Evolutionary conservation across 2,329 filamentous ascomycete species (phyloP).

Genomic region (Chaetomium olivaceum): DNA sequence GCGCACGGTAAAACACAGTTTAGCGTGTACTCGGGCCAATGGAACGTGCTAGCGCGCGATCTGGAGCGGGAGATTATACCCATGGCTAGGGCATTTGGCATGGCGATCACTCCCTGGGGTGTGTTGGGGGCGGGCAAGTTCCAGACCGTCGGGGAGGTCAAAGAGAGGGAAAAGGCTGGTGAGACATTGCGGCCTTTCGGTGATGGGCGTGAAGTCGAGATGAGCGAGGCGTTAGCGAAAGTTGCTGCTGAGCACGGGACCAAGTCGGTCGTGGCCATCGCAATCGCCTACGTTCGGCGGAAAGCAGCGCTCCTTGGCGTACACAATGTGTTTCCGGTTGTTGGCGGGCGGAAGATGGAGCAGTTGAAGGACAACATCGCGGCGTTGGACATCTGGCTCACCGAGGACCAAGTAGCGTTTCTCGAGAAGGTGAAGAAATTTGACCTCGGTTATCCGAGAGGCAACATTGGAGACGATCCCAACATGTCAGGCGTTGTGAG

Average conservation of each 20-base stretch:
- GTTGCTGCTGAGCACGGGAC: constrained; percentile 58
- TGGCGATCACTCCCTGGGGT: constrained; percentile 62
- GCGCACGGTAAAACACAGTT: constrained; percentile 70
- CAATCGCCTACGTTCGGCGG: constrained; percentile 52
- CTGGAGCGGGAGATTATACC: constrained; percentile 39
- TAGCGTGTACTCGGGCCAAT: constrained; percentile 67
- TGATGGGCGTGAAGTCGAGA: constrained; percentile 50
- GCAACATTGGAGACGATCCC: constrained; percentile 39
- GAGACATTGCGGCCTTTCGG: constrained; percentile 42
- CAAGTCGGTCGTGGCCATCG: constrained; percentile 59
- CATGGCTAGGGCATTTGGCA: constrained; percentile 44
- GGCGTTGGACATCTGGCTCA: constrained; percentile 52
- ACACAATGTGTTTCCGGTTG: constrained; percentile 53
- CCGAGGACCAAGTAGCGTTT: constrained; percentile 52
- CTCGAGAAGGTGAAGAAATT: constrained; percentile 57
- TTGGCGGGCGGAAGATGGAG: constrained; percentile 54
- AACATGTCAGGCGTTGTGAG: constrained; percentile 17
- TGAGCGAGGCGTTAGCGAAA: constrained; percentile 60
- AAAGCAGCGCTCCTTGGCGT: constrained; percentile 44
- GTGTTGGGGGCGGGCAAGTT: constrained; percentile 56
- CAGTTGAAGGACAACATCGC: constrained; percentile 57
- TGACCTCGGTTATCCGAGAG: constrained; percentile 56
- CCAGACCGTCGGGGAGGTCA: constrained; percentile 43
- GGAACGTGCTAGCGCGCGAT: constrained; percentile 48
- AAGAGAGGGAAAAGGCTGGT: constrained; percentile 37